These are phyloP conservation scores for Roridomyces roridus DNA, from an alignment of 768 basidiomycete species.

Conservation along the genomic window DNA sequence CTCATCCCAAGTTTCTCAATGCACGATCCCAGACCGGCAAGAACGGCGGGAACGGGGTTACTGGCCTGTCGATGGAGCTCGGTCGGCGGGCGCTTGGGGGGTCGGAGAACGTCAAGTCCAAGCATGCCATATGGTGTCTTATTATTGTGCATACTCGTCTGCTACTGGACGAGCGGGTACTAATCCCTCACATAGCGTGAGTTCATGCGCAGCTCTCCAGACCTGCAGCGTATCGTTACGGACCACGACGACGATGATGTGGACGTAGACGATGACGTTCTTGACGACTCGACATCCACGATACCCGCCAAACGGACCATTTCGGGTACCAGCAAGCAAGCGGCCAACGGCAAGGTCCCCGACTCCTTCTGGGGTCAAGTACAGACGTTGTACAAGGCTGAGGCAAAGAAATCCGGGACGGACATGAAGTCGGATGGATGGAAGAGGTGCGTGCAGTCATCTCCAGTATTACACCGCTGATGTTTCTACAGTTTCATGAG, in stretches of 20 bases:
- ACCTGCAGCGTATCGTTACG: neutral
- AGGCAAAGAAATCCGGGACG: too few species aligned
- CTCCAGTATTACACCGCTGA: too few species aligned
- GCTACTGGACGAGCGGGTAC: neutral
- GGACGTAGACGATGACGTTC: neutral
- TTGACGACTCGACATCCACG: neutral
- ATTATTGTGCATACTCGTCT: neutral
- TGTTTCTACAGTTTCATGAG: too few species aligned
- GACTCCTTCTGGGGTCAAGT: too few species aligned
- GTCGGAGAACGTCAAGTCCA: neutral
- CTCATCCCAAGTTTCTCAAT: neutral
- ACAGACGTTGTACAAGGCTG: too few species aligned
- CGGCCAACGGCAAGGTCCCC: too few species aligned
- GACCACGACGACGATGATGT: neutral
- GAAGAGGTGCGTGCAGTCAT: too few species aligned
- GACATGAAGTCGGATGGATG: too few species aligned
- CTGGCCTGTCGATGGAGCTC: neutral
- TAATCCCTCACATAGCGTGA: neutral
- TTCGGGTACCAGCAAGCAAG: neutral
- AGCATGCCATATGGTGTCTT: slow-evolving; percentile 1
- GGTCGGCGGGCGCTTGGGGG: neutral
- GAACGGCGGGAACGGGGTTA: neutral
- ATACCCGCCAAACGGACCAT: neutral
- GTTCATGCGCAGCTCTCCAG: neutral
- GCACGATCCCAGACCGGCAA: neutral